Conservation (phyloP, 2,329 filamentous ascomycete genomes). For the Pseudogymnoascus sp. region DNA sequence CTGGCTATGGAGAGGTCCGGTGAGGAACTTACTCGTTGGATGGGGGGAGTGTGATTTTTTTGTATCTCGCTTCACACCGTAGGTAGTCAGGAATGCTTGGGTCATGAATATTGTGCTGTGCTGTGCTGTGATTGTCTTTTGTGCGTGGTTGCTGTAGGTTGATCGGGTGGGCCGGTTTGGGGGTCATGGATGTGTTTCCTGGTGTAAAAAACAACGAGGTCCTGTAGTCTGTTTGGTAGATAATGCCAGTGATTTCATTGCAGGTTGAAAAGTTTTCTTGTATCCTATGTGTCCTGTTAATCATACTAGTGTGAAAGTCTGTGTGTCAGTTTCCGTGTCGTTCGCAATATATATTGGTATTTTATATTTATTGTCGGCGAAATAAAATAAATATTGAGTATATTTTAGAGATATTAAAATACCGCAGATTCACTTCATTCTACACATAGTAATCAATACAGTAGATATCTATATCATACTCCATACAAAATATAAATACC, state of each 20-base stretch:
- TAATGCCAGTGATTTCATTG: not conserved
- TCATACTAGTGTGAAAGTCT: not conserved
- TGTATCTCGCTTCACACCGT: conserved; percentile 1
- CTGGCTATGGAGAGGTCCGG: conserved; percentile 1
- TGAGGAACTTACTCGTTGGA: not conserved
- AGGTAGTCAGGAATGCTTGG: conserved; percentile 4
- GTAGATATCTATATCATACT: not conserved
- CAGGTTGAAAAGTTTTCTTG: not conserved
- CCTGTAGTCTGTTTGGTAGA: not conserved
- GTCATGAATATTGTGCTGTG: not conserved
- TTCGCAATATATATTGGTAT: not conserved
- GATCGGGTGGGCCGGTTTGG: not conserved
- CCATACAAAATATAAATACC: not conserved
- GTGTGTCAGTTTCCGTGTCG: not conserved
- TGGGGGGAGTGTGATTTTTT: conserved; percentile 1
- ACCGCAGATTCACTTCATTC: not conserved
- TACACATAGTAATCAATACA: not conserved
- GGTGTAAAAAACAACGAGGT: not conserved
- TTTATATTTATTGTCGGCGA: not conserved
- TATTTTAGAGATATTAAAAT: not conserved
- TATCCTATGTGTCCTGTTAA: not conserved
- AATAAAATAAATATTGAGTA: not conserved
- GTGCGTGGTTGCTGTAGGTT: not conserved
- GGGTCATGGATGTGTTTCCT: not conserved
- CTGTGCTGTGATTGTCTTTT: not conserved